Percentiles rank a stretch among this genome's conserved stretches.
phyloP scores from a whole-genome alignment of 2,329 filamentous ascomycete species.

The Madurella mycetomatis region DNA sequence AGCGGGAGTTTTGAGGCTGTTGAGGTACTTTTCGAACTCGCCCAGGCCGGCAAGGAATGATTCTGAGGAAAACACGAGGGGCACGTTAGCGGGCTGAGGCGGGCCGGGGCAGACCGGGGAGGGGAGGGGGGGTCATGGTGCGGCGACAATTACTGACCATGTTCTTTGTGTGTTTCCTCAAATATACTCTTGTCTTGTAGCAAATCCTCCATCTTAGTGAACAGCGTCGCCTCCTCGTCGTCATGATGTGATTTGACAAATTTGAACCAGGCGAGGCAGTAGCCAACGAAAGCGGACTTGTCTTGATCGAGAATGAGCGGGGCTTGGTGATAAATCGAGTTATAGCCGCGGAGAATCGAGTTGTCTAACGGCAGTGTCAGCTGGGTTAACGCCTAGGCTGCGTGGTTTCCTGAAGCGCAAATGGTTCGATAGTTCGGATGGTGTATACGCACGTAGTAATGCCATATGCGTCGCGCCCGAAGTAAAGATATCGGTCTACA shows the following conservation, averaged over 20 bases:
- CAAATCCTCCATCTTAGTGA: conserved; percentile 51
- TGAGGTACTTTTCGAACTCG: conserved; percentile 50
- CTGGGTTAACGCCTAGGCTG: background rate
- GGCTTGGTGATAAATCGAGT: conserved; percentile 59
- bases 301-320: conserved; percentile 48
- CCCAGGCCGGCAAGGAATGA: conserved; percentile 49
- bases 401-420: background rate
- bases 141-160: conserved; percentile 37
- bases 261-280: conserved; percentile 53
- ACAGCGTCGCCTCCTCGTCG: conserved; percentile 54
- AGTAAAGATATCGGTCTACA: conserved; percentile 54
- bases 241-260: conserved; percentile 58
- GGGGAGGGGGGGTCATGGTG: too few species aligned
- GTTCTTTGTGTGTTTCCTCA: conserved; percentile 50
- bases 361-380: conserved; percentile 43
- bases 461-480: conserved; percentile 58
- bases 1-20: conserved; percentile 36
- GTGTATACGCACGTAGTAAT: conserved; percentile 34
- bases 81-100: background rate
- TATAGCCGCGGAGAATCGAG: conserved; percentile 58
- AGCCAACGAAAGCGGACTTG: conserved; percentile 53
- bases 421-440: background rate
- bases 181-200: conserved; percentile 48
- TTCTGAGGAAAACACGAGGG: conserved; percentile 25
- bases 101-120: background rate